These are phyloP conservation scores for Tephrocybe sp. DNA, from an alignment of 768 basidiomycete species.

Conservation along the genomic window DNA sequence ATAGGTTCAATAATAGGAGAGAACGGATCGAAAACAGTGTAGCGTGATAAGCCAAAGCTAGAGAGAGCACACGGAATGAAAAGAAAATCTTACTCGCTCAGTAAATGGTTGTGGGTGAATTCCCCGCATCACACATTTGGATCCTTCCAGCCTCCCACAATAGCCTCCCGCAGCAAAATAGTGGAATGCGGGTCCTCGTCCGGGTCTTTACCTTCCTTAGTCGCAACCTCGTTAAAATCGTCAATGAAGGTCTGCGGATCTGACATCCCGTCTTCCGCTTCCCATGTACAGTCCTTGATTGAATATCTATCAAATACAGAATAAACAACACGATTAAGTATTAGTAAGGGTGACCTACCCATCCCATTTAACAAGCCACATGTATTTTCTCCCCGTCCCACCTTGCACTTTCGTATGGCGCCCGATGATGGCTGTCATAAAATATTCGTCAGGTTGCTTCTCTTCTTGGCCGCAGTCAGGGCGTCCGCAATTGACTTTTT, in stretches of 20 bases:
- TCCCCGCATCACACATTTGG: conserved; percentile 7
- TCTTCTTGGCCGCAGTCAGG: conserved; percentile 26
- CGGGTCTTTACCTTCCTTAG: conserved; percentile 28
- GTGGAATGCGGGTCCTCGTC: conserved; percentile 21
- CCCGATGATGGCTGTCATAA: conserved; percentile 37
- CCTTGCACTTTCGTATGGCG: conserved; percentile 24
- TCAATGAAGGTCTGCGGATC: conserved; percentile 28
- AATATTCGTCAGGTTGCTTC: conserved; percentile 21
- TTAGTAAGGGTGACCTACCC: conserved; percentile 24
- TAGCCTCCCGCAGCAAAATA: conserved; percentile 32
- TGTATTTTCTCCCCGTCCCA: conserved; percentile 19
- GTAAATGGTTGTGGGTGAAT: neutral
- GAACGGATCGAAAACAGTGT: neutral
- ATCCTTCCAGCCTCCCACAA: conserved; percentile 29
- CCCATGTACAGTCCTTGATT: conserved; percentile 35
- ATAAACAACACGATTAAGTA: neutral
- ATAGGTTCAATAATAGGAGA: neutral
- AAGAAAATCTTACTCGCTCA: too few species aligned
- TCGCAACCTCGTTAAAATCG: conserved; percentile 28
- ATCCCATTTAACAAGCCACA: conserved; percentile 43
- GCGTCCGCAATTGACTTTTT: conserved; percentile 21
- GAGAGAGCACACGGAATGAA: too few species aligned
- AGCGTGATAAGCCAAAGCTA: too few species aligned
- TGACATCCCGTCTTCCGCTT: conserved; percentile 27
- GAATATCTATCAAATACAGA: conserved; percentile 28